Evolutionary conservation across 768 basidiomycete genomes (phyloP).

Genomic region (Termitomyces sp.): DNA sequence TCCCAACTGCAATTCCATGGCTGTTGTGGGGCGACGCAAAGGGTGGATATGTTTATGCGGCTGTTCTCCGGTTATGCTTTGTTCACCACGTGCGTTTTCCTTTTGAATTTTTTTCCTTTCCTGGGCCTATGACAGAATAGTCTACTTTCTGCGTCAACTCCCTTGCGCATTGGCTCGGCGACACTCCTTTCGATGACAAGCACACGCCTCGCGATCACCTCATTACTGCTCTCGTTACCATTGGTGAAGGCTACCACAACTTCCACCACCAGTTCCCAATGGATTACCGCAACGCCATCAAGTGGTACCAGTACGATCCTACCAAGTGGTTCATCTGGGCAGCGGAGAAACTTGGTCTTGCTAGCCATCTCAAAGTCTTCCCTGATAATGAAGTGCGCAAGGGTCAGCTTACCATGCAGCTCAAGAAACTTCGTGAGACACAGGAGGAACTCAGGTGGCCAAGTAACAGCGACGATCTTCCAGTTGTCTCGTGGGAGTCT

Average conservation of each 20-base stretch:
- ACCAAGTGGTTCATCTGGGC: conserved; percentile 88
- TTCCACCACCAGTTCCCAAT: conserved; percentile 97
- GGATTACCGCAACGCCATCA: conserved; percentile 97
- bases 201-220: conserved; percentile 89
- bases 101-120: neutral
- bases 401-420: conserved; percentile 90
- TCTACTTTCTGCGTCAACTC: conserved; percentile 98
- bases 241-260: conserved; percentile 98
- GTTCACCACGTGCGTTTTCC: conserved; percentile 76
- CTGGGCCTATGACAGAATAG: conserved; percentile 28
- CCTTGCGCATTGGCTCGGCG: conserved; percentile 94
- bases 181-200: conserved; percentile 91
- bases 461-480: conserved; percentile 64
- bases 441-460: conserved; percentile 82
- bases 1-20: conserved; percentile 78
- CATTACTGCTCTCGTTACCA: conserved; percentile 83
- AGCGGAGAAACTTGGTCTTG: conserved; percentile 55
- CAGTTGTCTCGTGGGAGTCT: conserved; percentile 81
- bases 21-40: conserved; percentile 79
- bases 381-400: conserved; percentile 66
- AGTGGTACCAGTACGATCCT: conserved; percentile 90
- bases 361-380: conserved; percentile 64
- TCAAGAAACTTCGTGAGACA: conserved; percentile 77
- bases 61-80: conserved; percentile 69
- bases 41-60: conserved; percentile 87